Base-by-base conservation (phyloP, 768 basidiomycete species). In the Tricholoma terreum region DNA sequence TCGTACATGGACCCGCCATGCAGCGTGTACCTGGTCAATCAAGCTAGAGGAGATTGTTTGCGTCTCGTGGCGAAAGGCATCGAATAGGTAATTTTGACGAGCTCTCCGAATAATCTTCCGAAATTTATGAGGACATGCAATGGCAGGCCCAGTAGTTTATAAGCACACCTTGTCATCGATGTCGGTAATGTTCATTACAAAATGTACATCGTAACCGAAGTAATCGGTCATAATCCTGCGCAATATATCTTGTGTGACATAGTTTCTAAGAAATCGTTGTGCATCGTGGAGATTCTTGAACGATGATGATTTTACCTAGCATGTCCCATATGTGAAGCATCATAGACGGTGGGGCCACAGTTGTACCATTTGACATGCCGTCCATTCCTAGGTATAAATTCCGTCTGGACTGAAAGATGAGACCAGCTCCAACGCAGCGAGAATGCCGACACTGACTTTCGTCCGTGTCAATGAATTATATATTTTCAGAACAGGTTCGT, bases 171-270 rank as follows among this genome's bases (percentile, higher is more conserved):
- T 99, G 81, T 98, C 97, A 67, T 99, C 97, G 59, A 99, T 97
- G 72, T 99, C 96, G 4, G 97, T 99, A 64, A 99, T 85, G 72
- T 99, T 99, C 94, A 97, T 97, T 45, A 98, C 96, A 68, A 98
- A 97, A 70, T 98, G 93, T 55, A 99, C 89, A 68, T 98, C 92
- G 67, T 95, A 98, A 22, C 92, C 90, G 73, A 98, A 98, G 74
- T 96, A 98, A 75, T 98, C 94, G 1, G 87, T 80, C 79, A 98
- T 78, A 52, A 99, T 92, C 50, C 97, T 78, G 54, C 94, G 80
- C 35, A 98, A 77, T 60, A 96, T 83, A 71, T 98, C 95, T 71
- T 96, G 93, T 1, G 94, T 92, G 31, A 98, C 89, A 75, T 99
- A 99, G 78, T 97, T 98, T 67, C 96, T 97, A 62, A 38, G 55